Evolutionary conservation across 2,329 filamentous ascomycete genomes (phyloP).

Genomic region (Fusarium graminum): DNA sequence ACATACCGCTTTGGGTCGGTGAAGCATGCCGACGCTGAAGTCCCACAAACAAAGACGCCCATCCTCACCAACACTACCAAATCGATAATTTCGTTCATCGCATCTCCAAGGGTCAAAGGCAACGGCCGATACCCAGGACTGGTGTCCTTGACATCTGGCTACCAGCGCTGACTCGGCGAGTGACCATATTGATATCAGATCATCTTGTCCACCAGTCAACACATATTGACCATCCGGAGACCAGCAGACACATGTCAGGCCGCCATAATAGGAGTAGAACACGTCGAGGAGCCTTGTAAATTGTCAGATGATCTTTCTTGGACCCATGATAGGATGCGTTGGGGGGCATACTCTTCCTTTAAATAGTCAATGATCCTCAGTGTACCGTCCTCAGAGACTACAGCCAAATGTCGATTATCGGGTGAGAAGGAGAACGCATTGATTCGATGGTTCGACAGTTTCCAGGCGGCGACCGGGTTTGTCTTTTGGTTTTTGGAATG

Average conservation of each 20-base stretch:
- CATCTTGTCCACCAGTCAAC: conserved; percentile 94
- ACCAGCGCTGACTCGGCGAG: conserved; percentile 85
- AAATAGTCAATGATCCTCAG: conserved; percentile 92
- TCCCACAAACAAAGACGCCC: conserved; percentile 94
- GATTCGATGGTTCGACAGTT: conserved; percentile 88
- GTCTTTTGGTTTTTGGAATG: conserved; percentile 93
- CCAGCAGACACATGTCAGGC: conserved; percentile 94
- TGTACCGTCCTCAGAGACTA: conserved; percentile 91
- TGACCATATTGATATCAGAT: conserved; percentile 96
- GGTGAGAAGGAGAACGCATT: conserved; percentile 95
- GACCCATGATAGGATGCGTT: neutral
- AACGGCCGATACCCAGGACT: conserved; percentile 94
- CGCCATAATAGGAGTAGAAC: conserved; percentile 93
- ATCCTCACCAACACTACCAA: conserved; percentile 96
- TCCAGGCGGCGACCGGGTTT: conserved; percentile 94
- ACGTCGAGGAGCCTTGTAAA: conserved; percentile 80
- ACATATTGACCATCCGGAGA: conserved; percentile 97
- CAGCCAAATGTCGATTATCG: conserved; percentile 85
- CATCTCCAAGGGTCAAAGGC: conserved; percentile 98
- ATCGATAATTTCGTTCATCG: conserved; percentile 93
- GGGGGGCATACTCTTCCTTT: conserved; percentile 79
- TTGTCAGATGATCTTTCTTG: conserved; percentile 8
- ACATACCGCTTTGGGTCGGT: conserved; percentile 86
- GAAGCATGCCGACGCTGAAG: conserved; percentile 96
- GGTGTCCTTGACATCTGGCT: conserved; percentile 92